Conservation (phyloP, 140 eudicot genomes). For the Cichorium intybus region DNA sequence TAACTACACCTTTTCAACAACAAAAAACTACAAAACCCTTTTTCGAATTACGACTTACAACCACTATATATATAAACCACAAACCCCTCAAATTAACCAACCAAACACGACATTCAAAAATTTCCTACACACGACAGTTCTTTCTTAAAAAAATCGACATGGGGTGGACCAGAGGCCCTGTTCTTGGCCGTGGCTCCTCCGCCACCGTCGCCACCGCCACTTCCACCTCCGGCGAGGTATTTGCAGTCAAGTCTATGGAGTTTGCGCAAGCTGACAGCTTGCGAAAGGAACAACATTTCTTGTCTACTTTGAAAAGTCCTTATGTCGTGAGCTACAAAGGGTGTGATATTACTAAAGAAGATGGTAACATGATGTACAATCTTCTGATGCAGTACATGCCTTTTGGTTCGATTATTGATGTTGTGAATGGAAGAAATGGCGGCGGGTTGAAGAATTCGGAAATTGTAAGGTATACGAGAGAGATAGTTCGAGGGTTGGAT, state of each 20-base stretch:
- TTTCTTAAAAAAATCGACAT: slow-evolving; percentile 21
- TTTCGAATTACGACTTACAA: not conserved
- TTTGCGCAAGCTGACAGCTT: slow-evolving; percentile 40
- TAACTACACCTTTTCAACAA: slow-evolving; percentile 25
- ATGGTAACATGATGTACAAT: slow-evolving; percentile 40
- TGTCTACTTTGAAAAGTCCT: slow-evolving; percentile 42
- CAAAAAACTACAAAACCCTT: slow-evolving; percentile 26
- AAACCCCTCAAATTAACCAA: slow-evolving; percentile 11
- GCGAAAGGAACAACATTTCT: slow-evolving; percentile 50
- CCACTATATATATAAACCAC: slow-evolving; percentile 17
- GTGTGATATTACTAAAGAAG: slow-evolving; percentile 41
- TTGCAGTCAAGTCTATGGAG: slow-evolving; percentile 65
- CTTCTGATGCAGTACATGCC: slow-evolving; percentile 46
- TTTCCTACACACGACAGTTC: not conserved
- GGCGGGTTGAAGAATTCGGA: slow-evolving; percentile 30
- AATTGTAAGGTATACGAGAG: slow-evolving; percentile 41
- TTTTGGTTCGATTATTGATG: slow-evolving; percentile 52
- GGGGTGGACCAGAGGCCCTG: slow-evolving; percentile 75
- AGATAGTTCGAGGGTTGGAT: slow-evolving; percentile 56
- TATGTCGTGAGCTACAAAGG: slow-evolving; percentile 59
- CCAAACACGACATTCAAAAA: slow-evolving; percentile 24
- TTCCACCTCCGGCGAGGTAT: slow-evolving; percentile 38
- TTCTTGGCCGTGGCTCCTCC: slow-evolving; percentile 77
- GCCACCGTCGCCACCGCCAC: slow-evolving; percentile 70
- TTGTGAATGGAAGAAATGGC: slow-evolving; percentile 22